Evolutionary conservation across 306 rosid genomes (phyloP), one percentile per base, ranked within the genome.

Genomic region (Cyclanthera cordifolia): DNA sequence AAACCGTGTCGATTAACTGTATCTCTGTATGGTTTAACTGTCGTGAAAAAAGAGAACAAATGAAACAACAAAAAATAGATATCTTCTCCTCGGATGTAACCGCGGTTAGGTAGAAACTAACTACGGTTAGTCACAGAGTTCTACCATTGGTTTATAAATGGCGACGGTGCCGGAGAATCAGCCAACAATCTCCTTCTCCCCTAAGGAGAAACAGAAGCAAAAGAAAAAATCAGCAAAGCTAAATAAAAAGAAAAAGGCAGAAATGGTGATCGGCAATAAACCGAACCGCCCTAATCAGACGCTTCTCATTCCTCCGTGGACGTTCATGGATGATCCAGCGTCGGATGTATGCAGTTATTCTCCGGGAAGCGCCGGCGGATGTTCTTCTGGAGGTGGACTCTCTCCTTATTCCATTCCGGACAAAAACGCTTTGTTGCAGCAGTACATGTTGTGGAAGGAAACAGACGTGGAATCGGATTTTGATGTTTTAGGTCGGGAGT

Each of bases 241-340:
- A 6, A 45, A 14, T 1, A 58, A 0, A 61, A 37, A 39, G 30
- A 0, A 61, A 37, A 39, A 20, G 30, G 47, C 17, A 6, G 67
- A 65, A 72, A 67, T 90, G 96, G 87, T 93, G 91, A 77, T 93
- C 51, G 96, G 96, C 9, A 95, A 87, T 47, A 82, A 87, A 32
- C 84, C 78, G 10, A 91, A 74, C 57, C 88, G 83, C 7, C 21
- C 86, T 0, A 92, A 89, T 76, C 95, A 89, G 11, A 82, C 92
- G 70, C 73, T 92, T 2, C 91, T 79, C 52, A 83, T 87, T 0
- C 95, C 95, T 7, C 89, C 96, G 0, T 93, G 98, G 98, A 49
- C 73, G 20, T 52, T 77, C 3, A 8, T 24, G 0, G 95, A 88
- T 0, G 95, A 93, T 79, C 85, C 78, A 3, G 73, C 82, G 77